Evolutionary conservation across 1,139 yeast genomes (phyloP), one percentile per base, ranked within the genome.

Genomic region (Saccharomyces hybrid): DNA sequence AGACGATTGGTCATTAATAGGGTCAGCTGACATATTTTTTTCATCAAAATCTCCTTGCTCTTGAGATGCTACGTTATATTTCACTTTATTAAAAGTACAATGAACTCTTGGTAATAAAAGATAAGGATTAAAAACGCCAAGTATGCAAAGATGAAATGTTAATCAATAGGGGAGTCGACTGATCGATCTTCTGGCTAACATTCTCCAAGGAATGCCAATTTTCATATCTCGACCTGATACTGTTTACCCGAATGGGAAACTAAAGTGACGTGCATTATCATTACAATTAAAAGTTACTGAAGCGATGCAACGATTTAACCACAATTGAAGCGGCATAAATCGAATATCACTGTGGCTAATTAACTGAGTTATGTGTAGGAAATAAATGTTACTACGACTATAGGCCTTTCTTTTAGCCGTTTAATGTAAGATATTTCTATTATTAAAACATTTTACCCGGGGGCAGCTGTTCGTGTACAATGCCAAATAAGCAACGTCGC

Each of bases 201-300:
- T 38, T 38, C 44, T 38, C 9, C 44, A 38, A 16, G 42, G 11
- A 38, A 38, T 9, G 44, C 25, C 44, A 38, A 20, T 38, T 38
- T 38, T 38, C 44, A 38, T 20, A 16, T 38, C 25, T 16, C 23
- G 25, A 16, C 23, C 23, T 38, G 7, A 38, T 20, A 14, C 44
- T 20, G 16, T 38, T 38, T 14, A 8, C 53, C 50, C 51, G 59
- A 59, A 20, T 52, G 48, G n/a, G 50, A 47, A 48, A 59, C 14
- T 38, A 16, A 26, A 32, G 20, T 38, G 44, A 38, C 44, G 25
- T 38, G 23, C 13, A 13, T 7, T 38, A 16, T 11, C 44, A 16
- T 23, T 16, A 16, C 16, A 38, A 20, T 38, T n/a, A 38, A 9
- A 23, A 11, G 25, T 38, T 38, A 38, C 44, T 38, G 11, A 16